These are phyloP conservation scores for Fraxinus americana DNA, from an alignment of 257 asterid genomes.

Conservation along the genomic window DNA sequence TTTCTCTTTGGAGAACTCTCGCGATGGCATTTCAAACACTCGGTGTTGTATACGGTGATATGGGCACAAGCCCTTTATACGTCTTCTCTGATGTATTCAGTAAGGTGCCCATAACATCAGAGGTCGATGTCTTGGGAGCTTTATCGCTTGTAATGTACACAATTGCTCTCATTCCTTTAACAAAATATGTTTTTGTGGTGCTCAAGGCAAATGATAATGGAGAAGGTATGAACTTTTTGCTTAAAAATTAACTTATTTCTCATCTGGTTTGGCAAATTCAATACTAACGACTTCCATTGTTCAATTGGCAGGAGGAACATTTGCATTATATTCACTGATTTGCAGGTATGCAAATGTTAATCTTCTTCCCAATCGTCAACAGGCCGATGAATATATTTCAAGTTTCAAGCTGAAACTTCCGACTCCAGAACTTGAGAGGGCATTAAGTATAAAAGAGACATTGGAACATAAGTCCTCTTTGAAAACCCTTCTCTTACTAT, in stretches of 20 bases:
- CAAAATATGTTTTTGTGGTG: conserved; percentile 83
- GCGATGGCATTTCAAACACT: conserved; percentile 91
- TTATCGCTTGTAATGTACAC: conserved; percentile 87
- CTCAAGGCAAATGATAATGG: conserved; percentile 90
- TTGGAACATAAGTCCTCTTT: conserved; percentile 64
- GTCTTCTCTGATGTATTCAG: conserved; percentile 86
- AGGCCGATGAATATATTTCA: conserved; percentile 79
- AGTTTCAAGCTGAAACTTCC: conserved; percentile 92
- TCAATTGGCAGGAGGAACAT: conserved; percentile 86
- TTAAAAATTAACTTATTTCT: neutral
- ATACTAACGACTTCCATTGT: conserved; percentile 27
- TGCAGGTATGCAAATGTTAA: conserved; percentile 89
- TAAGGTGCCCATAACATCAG: conserved; percentile 82
- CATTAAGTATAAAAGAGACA: conserved; percentile 69
- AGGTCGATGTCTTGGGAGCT: conserved; percentile 84
- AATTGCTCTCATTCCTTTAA: conserved; percentile 78
- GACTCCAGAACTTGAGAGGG: conserved; percentile 91
- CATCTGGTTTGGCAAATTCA: neutral
- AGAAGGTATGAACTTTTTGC: conserved; percentile 60
- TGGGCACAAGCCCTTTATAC: conserved; percentile 96
- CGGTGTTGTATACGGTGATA: conserved; percentile 95
- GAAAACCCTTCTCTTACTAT: conserved; percentile 63
- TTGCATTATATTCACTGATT: conserved; percentile 86
- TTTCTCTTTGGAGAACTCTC: conserved; percentile 61
- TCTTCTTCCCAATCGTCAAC: conserved; percentile 88